Base-by-base conservation (phyloP, 2,329 filamentous ascomycete species). In the Sordariomycetes sp. region DNA sequence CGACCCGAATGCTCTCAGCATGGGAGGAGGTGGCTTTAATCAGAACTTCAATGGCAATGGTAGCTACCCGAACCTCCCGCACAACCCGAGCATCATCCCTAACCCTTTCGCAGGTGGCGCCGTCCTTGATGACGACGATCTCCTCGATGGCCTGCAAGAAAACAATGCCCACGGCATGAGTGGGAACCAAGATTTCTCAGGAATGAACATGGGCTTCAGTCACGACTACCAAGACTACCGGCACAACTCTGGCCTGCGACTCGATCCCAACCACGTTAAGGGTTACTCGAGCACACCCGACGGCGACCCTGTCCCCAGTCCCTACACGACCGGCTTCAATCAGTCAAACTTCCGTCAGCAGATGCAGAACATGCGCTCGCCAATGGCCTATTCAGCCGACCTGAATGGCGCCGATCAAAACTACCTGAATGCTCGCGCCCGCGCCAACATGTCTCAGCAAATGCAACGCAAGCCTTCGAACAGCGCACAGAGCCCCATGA, bases 271-370 rank as follows among this genome's bases (percentile, higher is more conserved):
- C 31, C 79, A 82, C 38, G 78, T 86, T 51, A 82, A 83, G 50
- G 77, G 86, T 41, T 96, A 83, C 58, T 94, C 90, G 15, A 86
- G 85, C 54, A 94, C 88, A 3, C 88, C 90, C 4, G 90, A 96
- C 40, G 86, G 86, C 34, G 82, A 86, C 34, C 87, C 90, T 6
- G 90, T 94, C 40, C 85, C 93, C 51, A 95, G 87, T 48, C 90
- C 90, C 0, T 95, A 87, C 50, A 73, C 84, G 27, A 75, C 82
- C 46, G 79, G 73, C 50, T 92, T 88, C 64, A 82, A 79, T 58
- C 82, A 83, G 50, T n/a, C n/a, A n/a, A 83, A 87, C 43, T 93
- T 86, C 55, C 76, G 82, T 29, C 73, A 75, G 15, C 24, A 29
- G 38, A 79, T 82, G 48, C 72, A 77, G 50, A 68, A 72, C 50